Conservation (phyloP, 148 eudicot species). For the Heliamphora exappendiculata region DNA sequence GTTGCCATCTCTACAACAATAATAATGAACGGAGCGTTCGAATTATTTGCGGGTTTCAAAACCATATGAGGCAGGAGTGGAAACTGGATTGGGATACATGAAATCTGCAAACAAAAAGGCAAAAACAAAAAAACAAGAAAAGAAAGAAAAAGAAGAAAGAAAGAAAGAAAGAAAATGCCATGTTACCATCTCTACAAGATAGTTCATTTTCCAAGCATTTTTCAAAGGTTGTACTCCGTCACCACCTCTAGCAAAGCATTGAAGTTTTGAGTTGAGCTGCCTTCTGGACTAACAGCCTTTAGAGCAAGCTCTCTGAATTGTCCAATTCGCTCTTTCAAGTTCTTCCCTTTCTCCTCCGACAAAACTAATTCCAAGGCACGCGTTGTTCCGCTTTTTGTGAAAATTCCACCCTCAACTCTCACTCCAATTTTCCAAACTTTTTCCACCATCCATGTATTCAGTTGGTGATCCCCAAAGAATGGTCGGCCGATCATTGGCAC, state of each 20-base stretch:
- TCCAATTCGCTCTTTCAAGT: conserved; percentile 16
- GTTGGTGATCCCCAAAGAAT: conserved; percentile 48
- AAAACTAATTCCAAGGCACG: conserved; percentile 27
- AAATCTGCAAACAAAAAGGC: no score
- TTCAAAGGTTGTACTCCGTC: neutral
- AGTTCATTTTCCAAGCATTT: no score
- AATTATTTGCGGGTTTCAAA: no score
- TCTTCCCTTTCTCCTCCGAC: conserved; percentile 24
- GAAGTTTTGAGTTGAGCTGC: conserved; percentile 26
- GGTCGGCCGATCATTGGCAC: conserved; percentile 67
- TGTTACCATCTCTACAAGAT: no score
- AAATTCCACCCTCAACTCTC: conserved; percentile 32
- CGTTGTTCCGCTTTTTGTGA: conserved; percentile 18
- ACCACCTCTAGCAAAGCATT: conserved; percentile 15
- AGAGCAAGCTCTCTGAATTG: conserved; percentile 23
- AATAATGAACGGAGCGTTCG: no score
- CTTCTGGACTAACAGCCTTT: conserved; percentile 19
- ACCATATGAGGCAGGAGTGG: no score
- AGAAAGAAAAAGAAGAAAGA: no score
- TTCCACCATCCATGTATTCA: conserved; percentile 42
- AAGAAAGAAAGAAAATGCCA: no score
- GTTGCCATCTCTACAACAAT: no score
- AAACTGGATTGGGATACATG: no score
- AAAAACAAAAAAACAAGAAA: no score
- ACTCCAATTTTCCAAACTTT: conserved; percentile 34